These are phyloP conservation scores for Epichloe gansuensis DNA, from an alignment of 2,329 filamentous ascomycete species.

Conservation along the genomic window DNA sequence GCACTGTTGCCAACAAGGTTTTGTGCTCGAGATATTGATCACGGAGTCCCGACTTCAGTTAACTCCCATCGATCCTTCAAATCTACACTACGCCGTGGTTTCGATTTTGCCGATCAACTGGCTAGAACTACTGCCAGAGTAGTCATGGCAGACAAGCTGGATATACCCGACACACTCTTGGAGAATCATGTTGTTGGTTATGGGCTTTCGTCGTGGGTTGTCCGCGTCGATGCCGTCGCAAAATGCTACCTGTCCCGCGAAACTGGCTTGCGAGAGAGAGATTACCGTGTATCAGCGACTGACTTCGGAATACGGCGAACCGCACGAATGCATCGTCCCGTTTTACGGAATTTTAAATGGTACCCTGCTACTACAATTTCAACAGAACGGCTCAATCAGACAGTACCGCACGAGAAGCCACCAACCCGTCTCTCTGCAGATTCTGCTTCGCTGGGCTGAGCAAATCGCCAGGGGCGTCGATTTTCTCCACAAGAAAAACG, in stretches of 20 bases:
- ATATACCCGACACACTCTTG: neutral
- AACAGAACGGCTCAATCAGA: neutral
- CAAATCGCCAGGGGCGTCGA: neutral
- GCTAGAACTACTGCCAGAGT: neutral
- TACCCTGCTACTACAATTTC: neutral
- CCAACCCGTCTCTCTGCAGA: neutral
- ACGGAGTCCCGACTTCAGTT: neutral
- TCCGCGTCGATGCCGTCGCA: neutral
- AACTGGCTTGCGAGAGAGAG: neutral
- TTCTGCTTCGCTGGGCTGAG: neutral
- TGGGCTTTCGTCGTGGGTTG: neutral
- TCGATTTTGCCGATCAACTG: neutral
- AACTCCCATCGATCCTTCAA: neutral
- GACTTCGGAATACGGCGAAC: neutral
- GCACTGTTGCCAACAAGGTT: neutral
- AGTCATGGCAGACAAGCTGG: neutral
- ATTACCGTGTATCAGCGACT: neutral
- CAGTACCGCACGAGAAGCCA: neutral
- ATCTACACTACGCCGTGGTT: neutral
- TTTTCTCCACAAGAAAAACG: neutral
- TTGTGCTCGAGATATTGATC: neutral
- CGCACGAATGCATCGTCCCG: neutral
- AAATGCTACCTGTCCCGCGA: neutral
- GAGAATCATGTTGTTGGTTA: neutral
- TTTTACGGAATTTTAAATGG: neutral